Evolutionary conservation across 805 yeast genomes (phyloP).

Genomic region (Lipomyces lipofer): DNA sequence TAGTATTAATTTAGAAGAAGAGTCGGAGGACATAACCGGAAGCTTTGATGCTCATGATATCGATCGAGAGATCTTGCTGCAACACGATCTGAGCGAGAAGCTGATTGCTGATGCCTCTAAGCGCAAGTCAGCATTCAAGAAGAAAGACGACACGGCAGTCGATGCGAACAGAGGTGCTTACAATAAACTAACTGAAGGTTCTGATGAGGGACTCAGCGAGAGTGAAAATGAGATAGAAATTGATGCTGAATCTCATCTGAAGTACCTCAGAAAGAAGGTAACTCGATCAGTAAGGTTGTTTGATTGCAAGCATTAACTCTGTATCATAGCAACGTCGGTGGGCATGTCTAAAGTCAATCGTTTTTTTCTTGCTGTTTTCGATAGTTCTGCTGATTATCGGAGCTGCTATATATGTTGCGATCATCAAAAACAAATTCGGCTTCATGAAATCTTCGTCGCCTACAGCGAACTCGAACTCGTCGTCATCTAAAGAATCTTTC

Average conservation of each 20-base stretch:
- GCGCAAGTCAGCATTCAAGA: slow-evolving; percentile 16
- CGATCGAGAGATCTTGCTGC: slow-evolving; percentile 16
- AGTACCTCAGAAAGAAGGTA: slow-evolving; percentile 21
- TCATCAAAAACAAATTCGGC: slow-evolving; percentile 16
- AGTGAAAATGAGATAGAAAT: slow-evolving; percentile 24
- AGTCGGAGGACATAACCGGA: slow-evolving; percentile 31
- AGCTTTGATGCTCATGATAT: slow-evolving; percentile 16
- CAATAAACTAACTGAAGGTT: slow-evolving; percentile 5
- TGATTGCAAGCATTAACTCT: background rate
- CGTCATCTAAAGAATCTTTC: background rate
- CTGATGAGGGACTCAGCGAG: slow-evolving; percentile 2
- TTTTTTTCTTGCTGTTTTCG: slow-evolving; percentile 13
- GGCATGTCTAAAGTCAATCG: slow-evolving; percentile 10
- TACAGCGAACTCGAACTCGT: background rate
- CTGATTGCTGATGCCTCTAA: slow-evolving; percentile 15
- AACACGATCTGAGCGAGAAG: slow-evolving; percentile 21
- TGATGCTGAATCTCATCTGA: slow-evolving; percentile 30
- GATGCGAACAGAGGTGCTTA: slow-evolving; percentile 7
- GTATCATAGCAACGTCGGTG: slow-evolving; percentile 19
- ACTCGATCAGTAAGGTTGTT: too few relatives aligned
- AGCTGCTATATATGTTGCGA: slow-evolving; percentile 21
- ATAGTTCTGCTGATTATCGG: slow-evolving; percentile 18
- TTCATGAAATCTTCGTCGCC: slow-evolving; percentile 7
- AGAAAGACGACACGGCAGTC: slow-evolving; percentile 5
- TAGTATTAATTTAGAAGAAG: slow-evolving; percentile 17